Conservation (phyloP, 1,139 yeast species). For the Schwanniomyces etchellsii region DNA sequence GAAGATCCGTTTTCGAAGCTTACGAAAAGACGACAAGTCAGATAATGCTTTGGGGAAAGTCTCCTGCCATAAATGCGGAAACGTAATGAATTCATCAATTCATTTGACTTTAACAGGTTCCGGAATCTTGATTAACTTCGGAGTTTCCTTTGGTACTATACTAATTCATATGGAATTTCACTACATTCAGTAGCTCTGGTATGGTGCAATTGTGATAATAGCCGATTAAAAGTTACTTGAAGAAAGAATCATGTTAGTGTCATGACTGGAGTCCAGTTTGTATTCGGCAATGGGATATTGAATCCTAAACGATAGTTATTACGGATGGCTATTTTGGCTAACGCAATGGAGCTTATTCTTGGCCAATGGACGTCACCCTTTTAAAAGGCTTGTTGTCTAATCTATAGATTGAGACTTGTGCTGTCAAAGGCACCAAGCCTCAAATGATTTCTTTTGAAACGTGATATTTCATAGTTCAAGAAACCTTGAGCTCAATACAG, state of each 20-base stretch:
- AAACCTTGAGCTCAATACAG: no score
- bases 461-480: no score
- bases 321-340: constrained; percentile 52
- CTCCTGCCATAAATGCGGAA: constrained; percentile 80
- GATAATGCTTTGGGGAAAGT: constrained; percentile 84
- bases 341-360: constrained; percentile 95
- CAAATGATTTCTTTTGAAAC: no score
- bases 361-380: constrained; percentile 55
- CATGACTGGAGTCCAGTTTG: no score
- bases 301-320: constrained; percentile 74
- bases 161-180: constrained; percentile 12
- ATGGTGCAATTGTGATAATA: constrained; percentile 4
- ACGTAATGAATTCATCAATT: constrained; percentile 42
- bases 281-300: constrained; percentile 60
- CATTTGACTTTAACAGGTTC: constrained; percentile 16
- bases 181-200: constrained; percentile 11
- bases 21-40: constrained; percentile 43
- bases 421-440: constrained; percentile 72
- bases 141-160: constrained; percentile 21
- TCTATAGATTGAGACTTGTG: constrained; percentile 35
- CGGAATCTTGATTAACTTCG: constrained; percentile 54
- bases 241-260: no score
- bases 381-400: constrained; percentile 23
- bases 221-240: constrained; percentile 1
- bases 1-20: constrained; percentile 87